phyloP scores from a whole-genome alignment of 192 early-diverging fungal genomes.

The Umbelopsis sp. region DNA sequence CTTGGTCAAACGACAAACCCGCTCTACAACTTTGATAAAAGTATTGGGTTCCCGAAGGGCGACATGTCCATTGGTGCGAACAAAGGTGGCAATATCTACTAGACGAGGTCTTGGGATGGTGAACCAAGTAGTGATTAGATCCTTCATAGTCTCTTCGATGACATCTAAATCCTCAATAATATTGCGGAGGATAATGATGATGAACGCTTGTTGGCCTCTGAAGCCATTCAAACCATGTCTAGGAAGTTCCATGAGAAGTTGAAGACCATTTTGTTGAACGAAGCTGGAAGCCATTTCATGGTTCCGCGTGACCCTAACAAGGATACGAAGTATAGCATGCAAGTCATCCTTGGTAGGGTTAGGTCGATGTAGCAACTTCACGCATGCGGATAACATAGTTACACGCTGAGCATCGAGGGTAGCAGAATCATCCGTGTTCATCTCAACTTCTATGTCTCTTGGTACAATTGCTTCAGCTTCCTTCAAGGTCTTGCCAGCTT shows the following conservation, averaged over 20 bases:
- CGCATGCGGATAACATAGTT: constrained; percentile 38
- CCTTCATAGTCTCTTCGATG: constrained; percentile 68
- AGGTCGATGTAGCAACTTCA: constrained; percentile 39
- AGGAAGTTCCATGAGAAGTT: constrained; percentile 60
- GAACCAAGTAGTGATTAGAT: constrained; percentile 77
- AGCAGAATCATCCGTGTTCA: constrained; percentile 31
- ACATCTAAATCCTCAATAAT: constrained; percentile 74
- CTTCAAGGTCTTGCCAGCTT: background rate
- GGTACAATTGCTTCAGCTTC: constrained; percentile 18
- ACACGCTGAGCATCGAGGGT: constrained; percentile 30
- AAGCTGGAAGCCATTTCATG: constrained; percentile 66
- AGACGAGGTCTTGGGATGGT: constrained; percentile 65
- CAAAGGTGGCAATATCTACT: constrained; percentile 68
- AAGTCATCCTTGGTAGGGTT: constrained; percentile 49
- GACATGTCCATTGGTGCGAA: constrained; percentile 66
- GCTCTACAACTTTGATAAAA: constrained; percentile 65
- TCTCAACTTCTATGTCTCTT: constrained; percentile 37
- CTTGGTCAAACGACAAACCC: constrained; percentile 62
- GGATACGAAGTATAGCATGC: constrained; percentile 75
- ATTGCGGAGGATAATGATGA: constrained; percentile 88
- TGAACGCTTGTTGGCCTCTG: constrained; percentile 76
- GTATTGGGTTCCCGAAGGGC: constrained; percentile 69
- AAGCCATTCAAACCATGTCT: constrained; percentile 66
- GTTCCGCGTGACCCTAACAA: constrained; percentile 81
- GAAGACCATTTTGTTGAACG: constrained; percentile 66